A percentile compares a stretch with the other conserved stretches of the same genome.
phyloP scores from a whole-genome alignment of 1,284 basidiomycete species.

The Clitocybe nebularis region DNA sequence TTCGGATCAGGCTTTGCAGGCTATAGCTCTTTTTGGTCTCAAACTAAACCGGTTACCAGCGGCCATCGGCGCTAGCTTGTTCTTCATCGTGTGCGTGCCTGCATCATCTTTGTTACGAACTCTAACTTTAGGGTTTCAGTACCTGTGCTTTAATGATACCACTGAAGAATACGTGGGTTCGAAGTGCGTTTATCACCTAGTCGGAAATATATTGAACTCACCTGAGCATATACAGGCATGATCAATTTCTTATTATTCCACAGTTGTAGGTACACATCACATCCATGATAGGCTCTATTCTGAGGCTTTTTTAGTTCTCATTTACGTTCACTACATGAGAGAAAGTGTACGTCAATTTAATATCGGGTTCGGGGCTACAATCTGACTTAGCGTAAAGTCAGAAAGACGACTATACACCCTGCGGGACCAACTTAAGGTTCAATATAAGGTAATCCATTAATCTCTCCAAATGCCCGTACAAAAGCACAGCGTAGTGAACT shows the following conservation, averaged over 20 bases:
- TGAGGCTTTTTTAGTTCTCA: constrained; percentile 29
- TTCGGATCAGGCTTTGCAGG: constrained; percentile 65
- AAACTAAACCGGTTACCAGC: constrained; percentile 68
- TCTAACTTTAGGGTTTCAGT: constrained; percentile 19
- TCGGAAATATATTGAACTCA: constrained; percentile 8
- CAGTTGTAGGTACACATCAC: constrained; percentile 38
- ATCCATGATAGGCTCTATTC: background rate
- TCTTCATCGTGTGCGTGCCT: constrained; percentile 56
- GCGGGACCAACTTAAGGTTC: constrained; percentile 64
- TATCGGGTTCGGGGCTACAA: constrained; percentile 1
- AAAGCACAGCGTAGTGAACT: background rate
- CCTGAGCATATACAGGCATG: constrained; percentile 43
- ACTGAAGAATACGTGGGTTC: constrained; percentile 41
- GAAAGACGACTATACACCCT: constrained; percentile 41
- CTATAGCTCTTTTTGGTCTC: constrained; percentile 75
- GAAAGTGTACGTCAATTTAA: constrained; percentile 33
- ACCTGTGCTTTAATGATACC: constrained; percentile 54
- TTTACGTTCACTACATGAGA: constrained; percentile 56
- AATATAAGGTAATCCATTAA: constrained; percentile 39
- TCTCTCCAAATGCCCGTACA: no score
- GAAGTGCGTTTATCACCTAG: constrained; percentile 40
- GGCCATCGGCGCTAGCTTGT: constrained; percentile 50
- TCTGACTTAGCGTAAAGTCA: constrained; percentile 28
- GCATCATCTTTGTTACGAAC: constrained; percentile 1
- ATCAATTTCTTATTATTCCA: constrained; percentile 69